Evolutionary conservation across 768 basidiomycete genomes (phyloP), one percentile per base, ranked within the genome.

Genomic region (Russula sp.): DNA sequence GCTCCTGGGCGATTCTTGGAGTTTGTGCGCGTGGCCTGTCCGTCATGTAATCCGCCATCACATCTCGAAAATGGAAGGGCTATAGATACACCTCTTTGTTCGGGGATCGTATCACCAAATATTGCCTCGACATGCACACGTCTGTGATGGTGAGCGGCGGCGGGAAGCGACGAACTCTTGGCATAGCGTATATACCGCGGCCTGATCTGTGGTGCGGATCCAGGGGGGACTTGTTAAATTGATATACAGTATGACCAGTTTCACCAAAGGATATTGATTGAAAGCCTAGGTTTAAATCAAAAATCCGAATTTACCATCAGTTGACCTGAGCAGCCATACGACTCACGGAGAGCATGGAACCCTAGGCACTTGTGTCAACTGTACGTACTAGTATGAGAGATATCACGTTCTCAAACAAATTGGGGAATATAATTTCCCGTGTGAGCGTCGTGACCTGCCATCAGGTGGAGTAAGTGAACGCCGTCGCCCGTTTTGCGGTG

Each of bases 1-100:
- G 32, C 61, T 20, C 42, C 32, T 56, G 53, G 44, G 44, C 13
- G 26, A 62, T 46, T 38, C 22, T 22, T 48, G 62, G 55, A 32
- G 36, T 51, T 56, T 55, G n/a, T 34, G 34, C 34, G 44, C 32
- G 20, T 34, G 18, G 49, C n/a, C 34, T 16, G 34, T 38, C 34
- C 30, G 48, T 40, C 38, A 40, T 40, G 14, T 40, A 40, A 16
- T 18, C 11, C 30, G 44, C 44, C 48, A 52, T 57, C 49, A 57
- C 49, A 20, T 22, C n/a, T 48, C 9, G 4, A 48, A 38, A 62
- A 32, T 62, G 32, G 61, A 20, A 55, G 22, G n/a, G n/a, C n/a
- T 32, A 22, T n/a, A 8, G 22, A 3, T 22, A 40, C 16, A 32
- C 9, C 42, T 24, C 44, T 7, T 14, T 34, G 30, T 36, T 44